Evolutionary conservation across 2,329 filamentous ascomycete species (phyloP).

Genomic region (Achaetomium macrosporum): DNA sequence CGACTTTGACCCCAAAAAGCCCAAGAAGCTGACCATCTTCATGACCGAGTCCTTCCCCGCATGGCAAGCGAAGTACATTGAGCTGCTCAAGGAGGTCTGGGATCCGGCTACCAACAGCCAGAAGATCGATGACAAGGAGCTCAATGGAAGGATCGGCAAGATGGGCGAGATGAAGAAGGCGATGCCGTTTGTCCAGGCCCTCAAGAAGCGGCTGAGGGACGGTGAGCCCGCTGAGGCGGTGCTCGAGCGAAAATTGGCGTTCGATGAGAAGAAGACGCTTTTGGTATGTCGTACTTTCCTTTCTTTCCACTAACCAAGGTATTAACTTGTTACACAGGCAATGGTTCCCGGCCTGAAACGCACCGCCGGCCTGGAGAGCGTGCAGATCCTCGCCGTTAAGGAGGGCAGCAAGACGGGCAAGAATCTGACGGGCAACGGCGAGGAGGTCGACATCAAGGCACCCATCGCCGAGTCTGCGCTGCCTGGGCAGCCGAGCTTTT

Average conservation of each 20-base stretch:
- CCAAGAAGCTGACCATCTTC: constrained; percentile 87
- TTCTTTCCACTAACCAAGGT: neutral
- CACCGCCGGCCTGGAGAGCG: constrained; percentile 60
- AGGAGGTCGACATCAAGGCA: constrained; percentile 53
- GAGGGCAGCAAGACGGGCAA: constrained; percentile 63
- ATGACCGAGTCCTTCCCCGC: constrained; percentile 71
- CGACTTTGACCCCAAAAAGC: constrained; percentile 81
- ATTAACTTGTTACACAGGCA: constrained; percentile 36
- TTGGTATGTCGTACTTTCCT: constrained; percentile 17
- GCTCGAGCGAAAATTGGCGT: constrained; percentile 77
- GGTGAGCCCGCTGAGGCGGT: constrained; percentile 63
- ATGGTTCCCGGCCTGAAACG: constrained; percentile 78
- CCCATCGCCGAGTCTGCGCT: constrained; percentile 66
- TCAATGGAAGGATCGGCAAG: constrained; percentile 74
- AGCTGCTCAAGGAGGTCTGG: constrained; percentile 68
- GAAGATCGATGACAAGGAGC: constrained; percentile 67
- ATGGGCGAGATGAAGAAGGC: constrained; percentile 91
- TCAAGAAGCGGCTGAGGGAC: constrained; percentile 76
- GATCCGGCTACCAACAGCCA: constrained; percentile 53
- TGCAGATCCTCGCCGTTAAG: constrained; percentile 67
- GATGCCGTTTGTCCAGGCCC: constrained; percentile 87
- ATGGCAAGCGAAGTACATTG: constrained; percentile 90
- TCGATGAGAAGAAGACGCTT: constrained; percentile 75
- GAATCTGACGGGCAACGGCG: constrained; percentile 43
- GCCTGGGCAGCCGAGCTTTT: constrained; percentile 75